phyloP scores from a whole-genome alignment of 2,329 filamentous ascomycete genomes.

The Diaporthe capsici region DNA sequence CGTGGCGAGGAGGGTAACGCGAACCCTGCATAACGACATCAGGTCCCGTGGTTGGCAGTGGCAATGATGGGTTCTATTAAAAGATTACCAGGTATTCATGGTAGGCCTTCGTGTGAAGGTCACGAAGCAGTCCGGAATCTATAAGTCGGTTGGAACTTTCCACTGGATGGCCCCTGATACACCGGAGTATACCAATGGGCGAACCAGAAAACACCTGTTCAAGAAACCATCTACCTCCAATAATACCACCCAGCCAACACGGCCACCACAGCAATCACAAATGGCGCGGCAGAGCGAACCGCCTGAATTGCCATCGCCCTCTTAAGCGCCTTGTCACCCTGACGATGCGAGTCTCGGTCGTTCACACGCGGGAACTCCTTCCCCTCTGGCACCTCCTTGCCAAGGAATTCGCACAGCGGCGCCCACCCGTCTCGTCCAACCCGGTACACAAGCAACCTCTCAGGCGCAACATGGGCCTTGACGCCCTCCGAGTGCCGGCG shows the following conservation, averaged over 20 bases:
- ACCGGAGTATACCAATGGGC: fast-evolving
- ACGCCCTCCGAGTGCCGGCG: background rate
- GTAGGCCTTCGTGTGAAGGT: no score
- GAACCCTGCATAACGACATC: background rate
- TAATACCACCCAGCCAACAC: background rate
- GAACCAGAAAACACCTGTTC: background rate
- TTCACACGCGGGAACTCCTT: slow-evolving; percentile 38
- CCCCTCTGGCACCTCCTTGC: slow-evolving; percentile 12
- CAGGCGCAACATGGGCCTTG: background rate
- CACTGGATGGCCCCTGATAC: background rate
- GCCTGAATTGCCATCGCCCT: background rate
- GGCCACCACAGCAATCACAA: background rate
- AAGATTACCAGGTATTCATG: background rate
- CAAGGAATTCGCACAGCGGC: slow-evolving; percentile 36
- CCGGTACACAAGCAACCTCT: slow-evolving; percentile 9
- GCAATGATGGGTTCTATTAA: background rate
- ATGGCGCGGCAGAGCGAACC: background rate
- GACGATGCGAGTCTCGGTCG: slow-evolving; percentile 36
- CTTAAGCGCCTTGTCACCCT: slow-evolving; percentile 20
- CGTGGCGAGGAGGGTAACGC: background rate
- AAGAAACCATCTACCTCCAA: background rate
- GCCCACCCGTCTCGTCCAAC: slow-evolving; percentile 29
- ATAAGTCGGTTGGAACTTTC: background rate
- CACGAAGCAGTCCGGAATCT: no score
- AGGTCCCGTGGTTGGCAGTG: fast-evolving